These are phyloP conservation scores for Hymenoscyphus scutula DNA, from an alignment of 2,329 filamentous ascomycete species.

Conservation along the genomic window DNA sequence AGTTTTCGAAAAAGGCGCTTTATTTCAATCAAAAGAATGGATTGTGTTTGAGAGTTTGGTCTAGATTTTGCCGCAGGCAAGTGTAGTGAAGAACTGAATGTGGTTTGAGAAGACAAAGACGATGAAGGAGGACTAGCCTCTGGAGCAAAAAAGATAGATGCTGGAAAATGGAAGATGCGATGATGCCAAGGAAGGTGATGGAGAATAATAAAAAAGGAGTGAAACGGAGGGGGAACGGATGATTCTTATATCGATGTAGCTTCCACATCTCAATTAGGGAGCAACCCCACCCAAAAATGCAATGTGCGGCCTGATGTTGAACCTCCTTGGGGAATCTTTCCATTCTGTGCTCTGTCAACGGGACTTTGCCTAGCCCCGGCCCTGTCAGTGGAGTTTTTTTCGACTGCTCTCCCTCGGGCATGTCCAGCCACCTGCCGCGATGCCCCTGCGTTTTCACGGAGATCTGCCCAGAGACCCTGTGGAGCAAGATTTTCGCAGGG, in stretches of 20 bases:
- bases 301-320: background rate
- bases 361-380: too few relatives aligned
- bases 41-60: background rate
- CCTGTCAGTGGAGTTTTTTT: background rate
- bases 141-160: conserved; percentile 12
- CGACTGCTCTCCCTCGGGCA: background rate
- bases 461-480: conserved; percentile 2
- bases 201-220: conserved; percentile 12
- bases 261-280: background rate
- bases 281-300: background rate
- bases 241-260: conserved; percentile 22
- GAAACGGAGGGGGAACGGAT: conserved; percentile 12
- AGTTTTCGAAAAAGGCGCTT: conserved; percentile 3
- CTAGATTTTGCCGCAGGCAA: conserved; percentile 4
- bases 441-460: background rate
- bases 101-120: conserved; percentile 11
- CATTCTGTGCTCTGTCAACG: too few relatives aligned
- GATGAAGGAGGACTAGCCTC: conserved; percentile 25
- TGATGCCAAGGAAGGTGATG: conserved; percentile 22
- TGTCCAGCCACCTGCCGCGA: background rate
- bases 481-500: conserved; percentile 2
- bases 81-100: background rate
- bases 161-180: conserved; percentile 15
- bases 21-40: conserved; percentile 8
- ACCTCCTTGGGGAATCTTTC: background rate